Conservation (phyloP, 352 stramenopile species). For the Phytophthora fragariae region DNA sequence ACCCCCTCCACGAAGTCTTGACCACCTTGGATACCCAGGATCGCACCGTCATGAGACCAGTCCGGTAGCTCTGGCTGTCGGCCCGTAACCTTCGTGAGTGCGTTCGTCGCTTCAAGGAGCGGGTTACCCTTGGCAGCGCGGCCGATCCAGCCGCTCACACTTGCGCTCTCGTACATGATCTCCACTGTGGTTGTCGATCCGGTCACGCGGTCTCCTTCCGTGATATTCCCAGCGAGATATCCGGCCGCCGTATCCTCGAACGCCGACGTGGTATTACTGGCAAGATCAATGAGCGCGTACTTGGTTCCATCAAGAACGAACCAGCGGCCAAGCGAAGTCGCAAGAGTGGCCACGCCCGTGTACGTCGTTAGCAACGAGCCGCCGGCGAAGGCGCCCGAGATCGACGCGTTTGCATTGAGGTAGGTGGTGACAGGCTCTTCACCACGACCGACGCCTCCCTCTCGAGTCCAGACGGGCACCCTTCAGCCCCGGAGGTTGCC, state of each 20-base stretch:
- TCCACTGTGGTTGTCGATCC: constrained; percentile 26
- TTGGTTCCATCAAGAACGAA: constrained; percentile 34
- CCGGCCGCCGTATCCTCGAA: constrained; percentile 37
- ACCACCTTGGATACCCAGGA: constrained; percentile 38
- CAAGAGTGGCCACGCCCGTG: constrained; percentile 29
- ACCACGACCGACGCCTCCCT: constrained; percentile 32
- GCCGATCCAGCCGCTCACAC: constrained; percentile 31
- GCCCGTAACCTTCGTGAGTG: constrained; percentile 31
- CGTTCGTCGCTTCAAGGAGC: constrained; percentile 29
- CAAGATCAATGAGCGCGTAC: constrained; percentile 36
- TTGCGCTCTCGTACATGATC: constrained; percentile 32
- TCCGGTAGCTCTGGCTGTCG: constrained; percentile 29
- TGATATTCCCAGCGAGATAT: constrained; percentile 35
- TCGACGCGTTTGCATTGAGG: constrained; percentile 37
- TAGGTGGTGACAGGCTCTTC: constrained; percentile 36
- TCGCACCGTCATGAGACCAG: constrained; percentile 35
- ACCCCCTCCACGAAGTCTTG: constrained; percentile 38
- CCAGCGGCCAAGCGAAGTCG: constrained; percentile 31
- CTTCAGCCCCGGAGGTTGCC: constrained; percentile 35
- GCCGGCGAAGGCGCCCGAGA: constrained; percentile 28
- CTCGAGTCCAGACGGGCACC: constrained; percentile 35
- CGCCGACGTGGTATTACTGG: constrained; percentile 27
- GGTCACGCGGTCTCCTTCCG: constrained; percentile 25
- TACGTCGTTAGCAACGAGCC: constrained; percentile 36
- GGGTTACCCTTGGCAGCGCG: constrained; percentile 26